A percentile compares a stretch with the other conserved stretches of the same genome.
Evolutionary conservation across 345 rosid genomes (phyloP).

Genomic region (Aquilaria yunnanensis): DNA sequence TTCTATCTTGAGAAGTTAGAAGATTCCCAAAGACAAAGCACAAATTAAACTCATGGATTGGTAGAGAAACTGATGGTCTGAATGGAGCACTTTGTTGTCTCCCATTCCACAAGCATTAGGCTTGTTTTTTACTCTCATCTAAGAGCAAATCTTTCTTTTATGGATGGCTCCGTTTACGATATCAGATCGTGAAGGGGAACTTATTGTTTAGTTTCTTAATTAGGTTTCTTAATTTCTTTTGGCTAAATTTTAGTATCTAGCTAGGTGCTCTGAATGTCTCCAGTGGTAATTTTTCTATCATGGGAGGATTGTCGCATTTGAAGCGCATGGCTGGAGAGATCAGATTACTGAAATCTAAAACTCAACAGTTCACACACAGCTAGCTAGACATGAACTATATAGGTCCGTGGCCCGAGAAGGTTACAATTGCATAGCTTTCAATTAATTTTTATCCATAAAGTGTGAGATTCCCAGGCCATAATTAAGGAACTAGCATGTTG

Average conservation of each 20-base stretch:
- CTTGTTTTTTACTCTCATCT: constrained; percentile 25
- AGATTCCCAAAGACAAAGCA: constrained; percentile 11
- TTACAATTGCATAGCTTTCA: too few species aligned
- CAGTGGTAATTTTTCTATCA: not conserved
- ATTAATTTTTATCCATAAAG: too few species aligned
- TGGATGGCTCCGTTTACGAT: constrained; percentile 23
- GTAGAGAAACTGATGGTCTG: constrained; percentile 14
- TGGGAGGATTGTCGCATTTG: too few species aligned
- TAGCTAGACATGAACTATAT: too few species aligned
- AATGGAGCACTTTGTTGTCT: constrained; percentile 32
- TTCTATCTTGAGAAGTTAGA: not conserved
- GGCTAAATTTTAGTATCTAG: constrained; percentile 3
- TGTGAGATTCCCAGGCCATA: too few species aligned
- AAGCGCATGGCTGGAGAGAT: too few species aligned
- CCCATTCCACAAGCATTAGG: constrained; percentile 31
- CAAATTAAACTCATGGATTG: constrained; percentile 12
- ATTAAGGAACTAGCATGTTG: too few species aligned
- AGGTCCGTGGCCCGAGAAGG: too few species aligned
- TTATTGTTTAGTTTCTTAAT: not conserved
- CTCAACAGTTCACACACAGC: too few species aligned
- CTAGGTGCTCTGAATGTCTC: constrained; percentile 6
- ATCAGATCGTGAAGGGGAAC: constrained; percentile 17
- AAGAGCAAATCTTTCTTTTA: constrained; percentile 14
- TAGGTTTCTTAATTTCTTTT: constrained; percentile 17
- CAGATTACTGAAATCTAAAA: too few species aligned